These are phyloP conservation scores for Globisporangium radiosum DNA, from an alignment of 352 stramenopile species.

Conservation along the genomic window DNA sequence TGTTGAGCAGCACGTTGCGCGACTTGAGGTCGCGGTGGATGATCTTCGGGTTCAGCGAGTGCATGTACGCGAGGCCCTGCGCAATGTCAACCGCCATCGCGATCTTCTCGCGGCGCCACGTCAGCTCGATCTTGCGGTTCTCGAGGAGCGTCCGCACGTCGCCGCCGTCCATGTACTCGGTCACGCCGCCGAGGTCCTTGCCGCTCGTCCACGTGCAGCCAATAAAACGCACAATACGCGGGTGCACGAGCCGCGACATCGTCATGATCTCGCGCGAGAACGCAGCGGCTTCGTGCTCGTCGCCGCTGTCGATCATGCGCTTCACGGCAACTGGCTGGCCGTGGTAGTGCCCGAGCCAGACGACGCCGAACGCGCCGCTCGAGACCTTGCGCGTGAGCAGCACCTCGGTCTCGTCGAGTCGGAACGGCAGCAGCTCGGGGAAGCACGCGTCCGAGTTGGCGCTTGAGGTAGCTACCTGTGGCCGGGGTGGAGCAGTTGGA, in stretches of 20 bases:
- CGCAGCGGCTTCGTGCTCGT: slow-evolving; percentile 40
- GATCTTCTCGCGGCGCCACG: slow-evolving; percentile 79
- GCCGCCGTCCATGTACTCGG: slow-evolving; percentile 84
- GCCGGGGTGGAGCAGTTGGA: not conserved
- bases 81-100: slow-evolving; percentile 80
- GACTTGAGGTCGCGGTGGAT: slow-evolving; percentile 85
- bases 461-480: slow-evolving; percentile 20
- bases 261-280: slow-evolving; percentile 81
- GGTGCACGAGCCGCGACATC: slow-evolving; percentile 74
- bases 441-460: slow-evolving; percentile 41
- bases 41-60: slow-evolving; percentile 75
- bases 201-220: slow-evolving; percentile 77
- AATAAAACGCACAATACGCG: slow-evolving; percentile 84
- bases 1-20: slow-evolving; percentile 75
- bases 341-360: slow-evolving; percentile 85
- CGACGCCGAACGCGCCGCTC: slow-evolving; percentile 73
- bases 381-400: slow-evolving; percentile 79
- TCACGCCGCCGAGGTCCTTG: slow-evolving; percentile 70
- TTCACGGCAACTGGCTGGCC: slow-evolving; percentile 81
- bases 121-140: slow-evolving; percentile 74
- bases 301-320: slow-evolving; percentile 80
- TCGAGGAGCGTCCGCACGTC: slow-evolving; percentile 80
- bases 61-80: slow-evolving; percentile 78
- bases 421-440: slow-evolving; percentile 61
- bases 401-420: slow-evolving; percentile 78